Conservation (phyloP, 2,329 filamentous ascomycete species). For the Pestalotiopsis sp. region DNA sequence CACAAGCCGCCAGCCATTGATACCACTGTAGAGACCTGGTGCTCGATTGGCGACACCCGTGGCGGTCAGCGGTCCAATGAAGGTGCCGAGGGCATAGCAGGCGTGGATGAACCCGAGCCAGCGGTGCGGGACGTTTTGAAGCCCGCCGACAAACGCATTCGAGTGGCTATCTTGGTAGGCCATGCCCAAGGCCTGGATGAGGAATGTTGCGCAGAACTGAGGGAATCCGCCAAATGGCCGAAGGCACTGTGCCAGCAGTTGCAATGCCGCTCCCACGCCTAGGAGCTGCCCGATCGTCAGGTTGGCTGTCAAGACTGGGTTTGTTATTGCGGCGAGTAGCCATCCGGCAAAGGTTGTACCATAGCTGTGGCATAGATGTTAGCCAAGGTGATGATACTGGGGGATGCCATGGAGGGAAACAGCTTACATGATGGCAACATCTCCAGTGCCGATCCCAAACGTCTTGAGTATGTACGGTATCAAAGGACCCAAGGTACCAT, state of each 20-base stretch:
- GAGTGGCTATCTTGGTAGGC: slow-evolving; percentile 66
- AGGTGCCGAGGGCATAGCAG: slow-evolving; percentile 60
- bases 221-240: slow-evolving; percentile 60
- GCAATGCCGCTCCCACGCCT: slow-evolving; percentile 55
- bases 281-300: slow-evolving; percentile 61
- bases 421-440: slow-evolving; percentile 31
- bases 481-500: slow-evolving; percentile 64
- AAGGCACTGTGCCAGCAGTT: slow-evolving; percentile 56
- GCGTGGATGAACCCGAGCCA: slow-evolving; percentile 68
- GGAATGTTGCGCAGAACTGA: slow-evolving; percentile 60
- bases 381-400: neutral
- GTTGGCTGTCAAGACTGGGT: slow-evolving; percentile 53
- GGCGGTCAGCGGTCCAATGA: slow-evolving; percentile 58
- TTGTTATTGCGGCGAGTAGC: slow-evolving; percentile 59
- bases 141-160: slow-evolving; percentile 61
- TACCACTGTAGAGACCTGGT: slow-evolving; percentile 19
- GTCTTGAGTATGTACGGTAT: slow-evolving; percentile 64
- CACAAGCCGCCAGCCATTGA: slow-evolving; percentile 54
- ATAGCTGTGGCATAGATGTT: slow-evolving; percentile 41
- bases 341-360: slow-evolving; percentile 62
- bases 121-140: slow-evolving; percentile 53
- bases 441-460: slow-evolving; percentile 44
- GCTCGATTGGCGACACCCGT: slow-evolving; percentile 48
- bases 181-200: slow-evolving; percentile 59
- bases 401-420: neutral